Percentiles rank a stretch among this genome's conserved stretches.
Conservation (phyloP, 441 rosid species). For the Pelargonium citronellum region DNA sequence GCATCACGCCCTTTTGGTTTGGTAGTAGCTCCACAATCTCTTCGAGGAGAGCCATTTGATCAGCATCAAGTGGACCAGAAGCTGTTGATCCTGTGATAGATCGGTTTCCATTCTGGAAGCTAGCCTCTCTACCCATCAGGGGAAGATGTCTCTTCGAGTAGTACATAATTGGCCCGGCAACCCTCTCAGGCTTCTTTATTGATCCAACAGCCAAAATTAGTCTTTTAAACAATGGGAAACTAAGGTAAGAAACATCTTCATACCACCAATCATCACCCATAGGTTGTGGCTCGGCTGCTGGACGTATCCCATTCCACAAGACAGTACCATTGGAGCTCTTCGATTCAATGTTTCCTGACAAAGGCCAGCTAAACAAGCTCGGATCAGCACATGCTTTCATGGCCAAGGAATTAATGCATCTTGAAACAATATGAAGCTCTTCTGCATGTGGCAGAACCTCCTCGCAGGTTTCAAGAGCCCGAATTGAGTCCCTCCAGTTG, state of each 20-base stretch:
- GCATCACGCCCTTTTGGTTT: slow-evolving; percentile 39
- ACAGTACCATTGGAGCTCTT: slow-evolving; percentile 33
- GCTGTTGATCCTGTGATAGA: slow-evolving; percentile 28
- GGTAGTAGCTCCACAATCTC: slow-evolving; percentile 70
- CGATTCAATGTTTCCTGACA: slow-evolving; percentile 30
- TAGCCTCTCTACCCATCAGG: slow-evolving; percentile 48
- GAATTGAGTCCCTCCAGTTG: slow-evolving; percentile 67
- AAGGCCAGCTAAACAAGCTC: slow-evolving; percentile 62
- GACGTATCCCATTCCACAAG: slow-evolving; percentile 74
- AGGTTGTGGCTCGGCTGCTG: slow-evolving; percentile 31
- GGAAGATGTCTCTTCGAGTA: slow-evolving; percentile 71
- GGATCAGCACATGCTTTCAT: slow-evolving; percentile 72
- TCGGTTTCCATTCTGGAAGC: slow-evolving; percentile 31
- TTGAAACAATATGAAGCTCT: slow-evolving; percentile 68
- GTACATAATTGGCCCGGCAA: slow-evolving; percentile 59
- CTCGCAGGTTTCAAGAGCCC: slow-evolving; percentile 66
- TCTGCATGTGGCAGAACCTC: slow-evolving; percentile 60
- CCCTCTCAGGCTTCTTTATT: slow-evolving; percentile 46
- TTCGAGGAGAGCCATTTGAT: slow-evolving; percentile 65
- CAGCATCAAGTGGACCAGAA: slow-evolving; percentile 31
- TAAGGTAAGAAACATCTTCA: slow-evolving; percentile 60
- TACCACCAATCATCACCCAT: slow-evolving; percentile 82
- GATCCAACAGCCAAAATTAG: slow-evolving; percentile 50
- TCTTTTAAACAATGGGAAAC: slow-evolving; percentile 50
- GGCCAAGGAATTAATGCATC: slow-evolving; percentile 73